These are phyloP conservation scores for Phytophthora citricola DNA, from an alignment of 352 stramenopile species.

Conservation along the genomic window DNA sequence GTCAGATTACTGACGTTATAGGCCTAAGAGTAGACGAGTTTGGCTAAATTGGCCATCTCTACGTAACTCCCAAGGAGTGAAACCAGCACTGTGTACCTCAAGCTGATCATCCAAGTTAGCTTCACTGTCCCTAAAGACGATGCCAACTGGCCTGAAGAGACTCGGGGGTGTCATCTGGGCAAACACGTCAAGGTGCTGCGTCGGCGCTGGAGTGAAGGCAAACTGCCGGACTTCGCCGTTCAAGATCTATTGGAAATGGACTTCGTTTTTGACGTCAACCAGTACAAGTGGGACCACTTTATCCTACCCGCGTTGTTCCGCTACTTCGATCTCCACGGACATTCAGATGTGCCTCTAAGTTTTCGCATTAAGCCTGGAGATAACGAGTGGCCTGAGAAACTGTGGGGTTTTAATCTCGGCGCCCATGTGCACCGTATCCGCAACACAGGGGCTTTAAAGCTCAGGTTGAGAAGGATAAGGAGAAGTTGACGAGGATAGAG, in stretches of 20 bases:
- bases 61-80: neutral
- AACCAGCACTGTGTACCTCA: neutral
- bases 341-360: constrained; percentile 35
- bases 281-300: constrained; percentile 31
- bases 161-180: neutral
- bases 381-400: constrained; percentile 21
- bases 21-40: too few species aligned
- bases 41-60: too few species aligned
- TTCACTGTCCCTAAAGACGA: constrained; percentile 5
- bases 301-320: constrained; percentile 41
- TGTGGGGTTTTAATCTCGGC: constrained; percentile 36
- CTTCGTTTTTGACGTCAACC: constrained; percentile 36
- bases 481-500: constrained; percentile 41
- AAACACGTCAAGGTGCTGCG: constrained; percentile 5
- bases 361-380: constrained; percentile 27
- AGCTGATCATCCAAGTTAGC: neutral
- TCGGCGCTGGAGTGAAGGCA: constrained; percentile 1
- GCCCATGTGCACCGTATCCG: constrained; percentile 39
- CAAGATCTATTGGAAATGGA: constrained; percentile 28
- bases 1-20: too few species aligned
- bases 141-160: neutral
- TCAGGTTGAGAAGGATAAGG: constrained; percentile 27
- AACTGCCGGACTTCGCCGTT: constrained; percentile 8
- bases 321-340: constrained; percentile 37
- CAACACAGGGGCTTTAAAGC: constrained; percentile 24